phyloP scores from a whole-genome alignment of 2,329 filamentous ascomycete genomes.

The Nemania bipapillata region DNA sequence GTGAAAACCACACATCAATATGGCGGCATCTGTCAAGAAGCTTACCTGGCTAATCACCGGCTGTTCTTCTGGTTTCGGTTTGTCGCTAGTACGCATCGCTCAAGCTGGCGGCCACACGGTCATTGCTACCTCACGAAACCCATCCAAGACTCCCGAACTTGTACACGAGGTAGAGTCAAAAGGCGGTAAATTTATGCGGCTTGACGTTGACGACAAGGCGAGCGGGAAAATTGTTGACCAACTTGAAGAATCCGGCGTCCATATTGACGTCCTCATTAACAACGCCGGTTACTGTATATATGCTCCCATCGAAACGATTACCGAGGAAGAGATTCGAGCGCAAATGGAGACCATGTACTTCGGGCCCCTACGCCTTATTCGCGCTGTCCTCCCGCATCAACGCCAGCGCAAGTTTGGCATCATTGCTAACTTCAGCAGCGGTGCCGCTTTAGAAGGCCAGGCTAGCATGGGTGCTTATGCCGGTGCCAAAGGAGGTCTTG shows the following conservation, averaged over 20 bases:
- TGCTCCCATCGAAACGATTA: constrained; percentile 50
- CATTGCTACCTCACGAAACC: constrained; percentile 56
- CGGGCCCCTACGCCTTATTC: constrained; percentile 53
- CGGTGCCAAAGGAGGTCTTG: constrained; percentile 50
- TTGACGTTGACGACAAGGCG: constrained; percentile 42
- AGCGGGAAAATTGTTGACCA: no score
- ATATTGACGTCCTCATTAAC: constrained; percentile 55
- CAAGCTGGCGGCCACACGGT: constrained; percentile 54
- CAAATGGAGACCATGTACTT: constrained; percentile 56
- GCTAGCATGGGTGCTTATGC: constrained; percentile 53
- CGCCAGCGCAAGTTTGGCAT: constrained; percentile 50
- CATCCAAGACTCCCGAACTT: constrained; percentile 49
- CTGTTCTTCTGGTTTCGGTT: constrained; percentile 57
- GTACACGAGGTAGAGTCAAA: no score
- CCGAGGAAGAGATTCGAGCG: constrained; percentile 50
- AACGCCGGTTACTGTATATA: constrained; percentile 55
- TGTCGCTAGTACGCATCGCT: constrained; percentile 53
- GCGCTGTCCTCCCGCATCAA: constrained; percentile 53
- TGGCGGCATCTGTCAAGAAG: background rate
- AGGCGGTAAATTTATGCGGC: constrained; percentile 49
- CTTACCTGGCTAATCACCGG: constrained; percentile 56
- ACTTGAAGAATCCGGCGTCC: constrained; percentile 43
- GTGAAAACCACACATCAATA: no score
- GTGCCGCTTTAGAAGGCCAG: constrained; percentile 51
- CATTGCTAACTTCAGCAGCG: constrained; percentile 54